Evolutionary conservation across 192 early-diverging fungal genomes (phyloP).

Genomic region (Coemansia sp.): DNA sequence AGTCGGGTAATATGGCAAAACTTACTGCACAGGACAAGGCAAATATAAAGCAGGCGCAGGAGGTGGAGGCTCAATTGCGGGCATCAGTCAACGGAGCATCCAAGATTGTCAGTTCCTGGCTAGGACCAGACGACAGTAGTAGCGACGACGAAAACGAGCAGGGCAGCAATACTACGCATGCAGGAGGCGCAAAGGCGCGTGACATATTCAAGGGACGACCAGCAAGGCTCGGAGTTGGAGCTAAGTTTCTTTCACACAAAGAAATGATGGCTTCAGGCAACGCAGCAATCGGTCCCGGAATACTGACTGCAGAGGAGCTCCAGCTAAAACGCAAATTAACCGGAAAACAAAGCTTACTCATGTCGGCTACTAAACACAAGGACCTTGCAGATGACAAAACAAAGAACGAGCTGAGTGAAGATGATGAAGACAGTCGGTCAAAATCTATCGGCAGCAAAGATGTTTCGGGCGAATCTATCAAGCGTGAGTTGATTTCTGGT

Average conservation of each 20-base stretch:
- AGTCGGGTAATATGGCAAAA: slow-evolving; percentile 36
- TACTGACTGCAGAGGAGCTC: slow-evolving; percentile 26
- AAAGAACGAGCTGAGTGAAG: neutral
- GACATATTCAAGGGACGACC: slow-evolving; percentile 42
- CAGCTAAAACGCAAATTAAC: slow-evolving; percentile 28
- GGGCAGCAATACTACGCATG: neutral
- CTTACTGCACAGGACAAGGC: slow-evolving; percentile 21
- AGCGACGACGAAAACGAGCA: slow-evolving; percentile 2
- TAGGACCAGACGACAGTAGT: slow-evolving; percentile 3
- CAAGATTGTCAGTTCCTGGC: slow-evolving; percentile 33
- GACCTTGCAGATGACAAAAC: neutral
- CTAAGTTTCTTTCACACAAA: slow-evolving; percentile 45
- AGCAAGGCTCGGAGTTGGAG: slow-evolving; percentile 37
- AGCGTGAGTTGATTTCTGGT: neutral
- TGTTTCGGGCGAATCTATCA: too few species aligned
- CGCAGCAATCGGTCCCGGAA: neutral
- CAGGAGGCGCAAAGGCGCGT: slow-evolving; percentile 28
- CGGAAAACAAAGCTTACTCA: neutral
- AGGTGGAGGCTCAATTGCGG: slow-evolving; percentile 43
- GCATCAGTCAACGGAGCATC: slow-evolving; percentile 42
- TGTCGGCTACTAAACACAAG: neutral
- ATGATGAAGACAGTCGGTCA: neutral
- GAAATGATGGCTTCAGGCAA: slow-evolving; percentile 20
- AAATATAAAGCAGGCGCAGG: slow-evolving; percentile 32
- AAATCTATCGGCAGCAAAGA: too few species aligned